These are phyloP conservation scores for Aspergillus sclerotialis DNA, from an alignment of 2,329 filamentous ascomycete genomes.

Conservation along the genomic window DNA sequence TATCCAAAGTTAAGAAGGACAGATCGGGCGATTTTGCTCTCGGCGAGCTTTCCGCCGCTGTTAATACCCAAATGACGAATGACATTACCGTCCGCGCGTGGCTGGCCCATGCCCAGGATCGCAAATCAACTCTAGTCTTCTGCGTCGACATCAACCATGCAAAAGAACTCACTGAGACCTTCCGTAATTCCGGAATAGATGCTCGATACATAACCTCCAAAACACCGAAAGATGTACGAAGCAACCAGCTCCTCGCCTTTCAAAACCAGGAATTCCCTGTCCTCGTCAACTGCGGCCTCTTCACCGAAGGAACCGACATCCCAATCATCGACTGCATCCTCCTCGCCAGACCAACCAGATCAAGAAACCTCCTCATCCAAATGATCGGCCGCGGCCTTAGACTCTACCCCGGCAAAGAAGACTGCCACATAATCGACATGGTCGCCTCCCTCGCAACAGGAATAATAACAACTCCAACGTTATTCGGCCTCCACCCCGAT, in stretches of 20 bases:
- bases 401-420: constrained; percentile 67
- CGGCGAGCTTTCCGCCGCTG: constrained; percentile 66
- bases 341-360: constrained; percentile 79
- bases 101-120: constrained; percentile 64
- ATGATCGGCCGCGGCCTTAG: constrained; percentile 97
- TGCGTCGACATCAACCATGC: constrained; percentile 89
- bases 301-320: constrained; percentile 96
- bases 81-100: constrained; percentile 79
- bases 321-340: constrained; percentile 94
- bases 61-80: constrained; percentile 78
- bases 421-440: constrained; percentile 96
- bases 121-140: constrained; percentile 86
- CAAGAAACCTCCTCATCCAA: constrained; percentile 87
- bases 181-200: constrained; percentile 71
- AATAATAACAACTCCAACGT: constrained; percentile 80
- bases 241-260: constrained; percentile 68
- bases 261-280: constrained; percentile 72
- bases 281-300: constrained; percentile 89
- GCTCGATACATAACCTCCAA: constrained; percentile 81
- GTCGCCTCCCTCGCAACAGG: constrained; percentile 78
- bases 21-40: constrained; percentile 71
- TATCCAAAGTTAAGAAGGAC: constrained; percentile 61
- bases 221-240: constrained; percentile 63
- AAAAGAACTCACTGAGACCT: constrained; percentile 63
- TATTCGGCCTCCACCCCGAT: constrained; percentile 84